Evolutionary conservation across 345 rosid species (phyloP).

Genomic region (Eucalyptus virginea): DNA sequence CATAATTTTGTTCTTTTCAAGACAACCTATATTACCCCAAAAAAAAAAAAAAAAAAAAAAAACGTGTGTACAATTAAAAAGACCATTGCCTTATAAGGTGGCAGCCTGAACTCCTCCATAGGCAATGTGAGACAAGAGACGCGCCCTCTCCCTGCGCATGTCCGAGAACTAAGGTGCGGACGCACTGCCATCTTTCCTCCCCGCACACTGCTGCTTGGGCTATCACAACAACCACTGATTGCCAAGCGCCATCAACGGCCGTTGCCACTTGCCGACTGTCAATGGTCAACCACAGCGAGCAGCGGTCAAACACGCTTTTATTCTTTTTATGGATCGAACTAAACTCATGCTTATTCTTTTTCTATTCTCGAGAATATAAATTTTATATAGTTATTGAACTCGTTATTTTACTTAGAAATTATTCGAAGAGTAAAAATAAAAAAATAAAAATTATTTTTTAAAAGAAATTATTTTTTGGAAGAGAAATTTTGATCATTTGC

Average conservation of each 20-base stretch:
- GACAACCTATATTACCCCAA: accelerated
- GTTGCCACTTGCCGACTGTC: accelerated
- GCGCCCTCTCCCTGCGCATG: accelerated
- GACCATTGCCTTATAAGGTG: accelerated
- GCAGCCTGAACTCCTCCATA: no score
- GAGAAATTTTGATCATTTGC: no score
- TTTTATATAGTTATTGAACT: accelerated
- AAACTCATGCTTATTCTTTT: no score
- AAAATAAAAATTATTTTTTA: no score
- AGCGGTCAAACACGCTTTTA: accelerated
- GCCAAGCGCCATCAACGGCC: accelerated
- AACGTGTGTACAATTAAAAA: accelerated
- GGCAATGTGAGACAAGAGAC: accelerated
- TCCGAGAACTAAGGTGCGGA: accelerated
- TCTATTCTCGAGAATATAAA: accelerated
- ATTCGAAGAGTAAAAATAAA: accelerated
- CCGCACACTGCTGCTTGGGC: accelerated
- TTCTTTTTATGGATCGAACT: no score
- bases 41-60: no score
- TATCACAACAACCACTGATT: accelerated
- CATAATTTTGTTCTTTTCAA: no score
- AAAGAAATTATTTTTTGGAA: no score
- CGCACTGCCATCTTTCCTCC: accelerated
- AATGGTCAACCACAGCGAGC: accelerated
- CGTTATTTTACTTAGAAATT: no score